A percentile compares a stretch with the other conserved stretches of the same genome.
Conservation (phyloP, 495 filamentous ascomycete genomes). For the Cenococcum geophilum region DNA sequence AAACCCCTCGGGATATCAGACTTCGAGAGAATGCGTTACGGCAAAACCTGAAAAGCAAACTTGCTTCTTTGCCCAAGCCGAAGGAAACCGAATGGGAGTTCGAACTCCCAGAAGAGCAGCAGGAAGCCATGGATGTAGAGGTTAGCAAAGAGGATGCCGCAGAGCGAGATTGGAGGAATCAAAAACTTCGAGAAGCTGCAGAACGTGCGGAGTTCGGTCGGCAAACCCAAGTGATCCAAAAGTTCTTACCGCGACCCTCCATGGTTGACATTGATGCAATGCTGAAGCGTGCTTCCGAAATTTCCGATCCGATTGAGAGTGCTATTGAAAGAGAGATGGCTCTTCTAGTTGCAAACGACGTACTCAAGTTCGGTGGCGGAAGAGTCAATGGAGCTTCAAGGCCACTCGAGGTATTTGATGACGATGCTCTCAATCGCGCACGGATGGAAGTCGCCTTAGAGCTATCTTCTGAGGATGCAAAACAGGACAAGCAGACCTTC, state of each 20-base stretch:
- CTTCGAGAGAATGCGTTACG: conserved; percentile 65
- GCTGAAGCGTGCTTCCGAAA: conserved; percentile 51
- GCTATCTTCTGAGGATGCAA: conserved; percentile 50
- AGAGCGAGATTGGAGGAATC: conserved; percentile 66
- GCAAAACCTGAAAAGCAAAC: conserved; percentile 60
- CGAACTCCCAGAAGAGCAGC: conserved; percentile 79
- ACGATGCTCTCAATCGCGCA: conserved; percentile 65
- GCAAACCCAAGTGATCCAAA: conserved; percentile 85
- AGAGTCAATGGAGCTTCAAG: conserved; percentile 55
- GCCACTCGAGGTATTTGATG: conserved; percentile 61
- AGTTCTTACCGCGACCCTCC: conserved; percentile 69
- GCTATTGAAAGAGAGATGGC: conserved; percentile 71
- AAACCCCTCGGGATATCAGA: conserved; percentile 72
- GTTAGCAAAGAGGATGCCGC: conserved; percentile 76
- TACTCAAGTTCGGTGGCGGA: conserved; percentile 61
- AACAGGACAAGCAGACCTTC: conserved; percentile 53
- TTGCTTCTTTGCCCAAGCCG: conserved; percentile 83
- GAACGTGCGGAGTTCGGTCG: conserved; percentile 73
- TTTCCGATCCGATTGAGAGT: conserved; percentile 50
- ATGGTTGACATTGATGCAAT: conserved; percentile 65
- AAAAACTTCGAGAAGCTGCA: conserved; percentile 60
- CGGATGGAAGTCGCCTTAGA: conserved; percentile 71
- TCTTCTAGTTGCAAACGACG: conserved; percentile 73
- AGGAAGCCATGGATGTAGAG: conserved; percentile 53
- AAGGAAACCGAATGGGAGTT: conserved; percentile 88